Conservation (phyloP, 1,139 yeast genomes). For the Yamadazyma spencermartinsiae region DNA sequence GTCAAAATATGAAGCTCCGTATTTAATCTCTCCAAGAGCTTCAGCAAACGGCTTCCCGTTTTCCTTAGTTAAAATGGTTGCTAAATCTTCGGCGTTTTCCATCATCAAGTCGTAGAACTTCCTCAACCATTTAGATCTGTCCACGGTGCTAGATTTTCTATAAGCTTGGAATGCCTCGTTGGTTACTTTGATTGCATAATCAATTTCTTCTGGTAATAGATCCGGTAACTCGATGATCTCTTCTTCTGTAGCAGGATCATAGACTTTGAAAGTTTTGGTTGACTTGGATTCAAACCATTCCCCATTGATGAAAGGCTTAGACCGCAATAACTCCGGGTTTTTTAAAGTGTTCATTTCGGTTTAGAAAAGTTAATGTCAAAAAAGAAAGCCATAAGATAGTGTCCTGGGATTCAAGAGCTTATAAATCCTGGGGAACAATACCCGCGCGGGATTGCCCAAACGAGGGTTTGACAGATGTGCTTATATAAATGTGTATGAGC, state of each 20-base stretch:
- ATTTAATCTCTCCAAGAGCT: constrained; percentile 42
- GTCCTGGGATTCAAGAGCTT: too few relatives aligned
- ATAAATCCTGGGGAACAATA: constrained; percentile 1
- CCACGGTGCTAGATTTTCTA: constrained; percentile 60
- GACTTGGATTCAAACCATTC: constrained; percentile 59
- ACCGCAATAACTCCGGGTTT: constrained; percentile 56
- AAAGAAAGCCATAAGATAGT: too few relatives aligned
- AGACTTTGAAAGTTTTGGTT: constrained; percentile 59
- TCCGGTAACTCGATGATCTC: constrained; percentile 58
- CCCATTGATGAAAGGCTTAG: constrained; percentile 68
- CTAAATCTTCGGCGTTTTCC: constrained; percentile 45
- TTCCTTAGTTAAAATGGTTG: constrained; percentile 43
- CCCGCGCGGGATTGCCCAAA: constrained; percentile 12
- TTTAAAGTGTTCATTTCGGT: constrained; percentile 27
- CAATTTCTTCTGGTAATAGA: constrained; percentile 54
- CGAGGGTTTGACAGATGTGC: neutral
- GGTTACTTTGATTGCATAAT: constrained; percentile 64
- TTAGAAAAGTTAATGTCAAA: too few relatives aligned
- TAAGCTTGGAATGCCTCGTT: constrained; percentile 57
- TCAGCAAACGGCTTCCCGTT: constrained; percentile 45
- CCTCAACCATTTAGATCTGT: constrained; percentile 66
- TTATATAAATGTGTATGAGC: neutral
- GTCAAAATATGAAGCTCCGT: constrained; percentile 46
- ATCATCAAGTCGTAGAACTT: constrained; percentile 48
- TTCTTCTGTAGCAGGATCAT: constrained; percentile 73